These are phyloP conservation scores for Avena insularis DNA, from an alignment of 176 grass and related monocot genomes.

Conservation along the genomic window DNA sequence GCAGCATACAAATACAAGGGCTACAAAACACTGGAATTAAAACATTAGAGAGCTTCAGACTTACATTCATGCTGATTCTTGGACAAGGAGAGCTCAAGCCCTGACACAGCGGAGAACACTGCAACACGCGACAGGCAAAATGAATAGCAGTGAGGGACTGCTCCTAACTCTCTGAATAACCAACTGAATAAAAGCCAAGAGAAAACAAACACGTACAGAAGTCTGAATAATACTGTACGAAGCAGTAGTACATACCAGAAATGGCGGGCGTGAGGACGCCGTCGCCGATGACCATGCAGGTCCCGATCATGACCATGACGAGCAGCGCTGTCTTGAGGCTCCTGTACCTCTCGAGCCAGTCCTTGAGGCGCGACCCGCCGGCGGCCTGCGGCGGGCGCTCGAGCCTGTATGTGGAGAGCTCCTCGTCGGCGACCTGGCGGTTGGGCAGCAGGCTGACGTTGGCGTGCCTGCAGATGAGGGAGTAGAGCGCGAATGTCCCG, in stretches of 20 bases:
- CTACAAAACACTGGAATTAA: neutral
- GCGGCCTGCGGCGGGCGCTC: conserved; percentile 52
- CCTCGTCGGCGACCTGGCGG: conserved; percentile 84
- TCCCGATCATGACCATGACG: conserved; percentile 93
- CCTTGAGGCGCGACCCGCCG: conserved; percentile 50
- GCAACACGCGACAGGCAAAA: conserved; percentile 39
- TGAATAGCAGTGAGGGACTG: neutral
- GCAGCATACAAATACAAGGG: neutral
- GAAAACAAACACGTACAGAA: neutral
- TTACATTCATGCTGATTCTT: conserved; percentile 91
- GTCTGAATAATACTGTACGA: neutral
- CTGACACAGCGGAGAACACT: conserved; percentile 98
- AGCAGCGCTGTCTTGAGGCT: conserved; percentile 77
- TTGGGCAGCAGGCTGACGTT: conserved; percentile 98
- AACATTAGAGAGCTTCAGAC: neutral
- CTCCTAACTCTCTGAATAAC: neutral
- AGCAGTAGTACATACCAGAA: conserved; percentile 44
- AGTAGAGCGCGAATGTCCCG: conserved; percentile 96
- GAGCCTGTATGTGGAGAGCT: conserved; percentile 89
- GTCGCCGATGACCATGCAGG: conserved; percentile 97
- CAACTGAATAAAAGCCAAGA: too few relatives aligned
- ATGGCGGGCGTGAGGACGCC: conserved; percentile 93
- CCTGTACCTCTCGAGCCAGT: conserved; percentile 74
- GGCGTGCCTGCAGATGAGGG: conserved; percentile 92
- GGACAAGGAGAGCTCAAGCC: conserved; percentile 91